phyloP scores from a whole-genome alignment of 345 rosid genomes.

The Moricandia arvensis region DNA sequence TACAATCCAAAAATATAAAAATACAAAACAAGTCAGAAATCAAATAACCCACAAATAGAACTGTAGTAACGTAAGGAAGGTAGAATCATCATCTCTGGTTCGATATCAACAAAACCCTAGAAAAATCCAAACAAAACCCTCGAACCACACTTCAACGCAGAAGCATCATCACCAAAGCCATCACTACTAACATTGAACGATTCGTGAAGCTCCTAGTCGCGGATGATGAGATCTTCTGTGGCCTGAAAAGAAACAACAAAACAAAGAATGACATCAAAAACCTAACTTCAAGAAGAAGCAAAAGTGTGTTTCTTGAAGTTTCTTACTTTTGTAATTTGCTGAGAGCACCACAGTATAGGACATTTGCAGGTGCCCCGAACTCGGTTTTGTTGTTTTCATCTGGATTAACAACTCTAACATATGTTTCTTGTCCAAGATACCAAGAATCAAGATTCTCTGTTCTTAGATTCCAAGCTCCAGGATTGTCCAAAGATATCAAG shows the following conservation, averaged over 20 bases:
- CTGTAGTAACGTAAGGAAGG: constrained; percentile 34
- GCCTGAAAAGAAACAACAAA: constrained; percentile 45
- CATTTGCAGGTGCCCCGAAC: constrained; percentile 77
- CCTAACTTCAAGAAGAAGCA: not conserved
- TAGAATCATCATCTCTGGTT: constrained; percentile 15
- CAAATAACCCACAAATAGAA: constrained; percentile 25
- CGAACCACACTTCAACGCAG: constrained; percentile 19
- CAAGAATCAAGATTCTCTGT: constrained; percentile 95
- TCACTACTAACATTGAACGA: constrained; percentile 17
- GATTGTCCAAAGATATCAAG: constrained; percentile 90
- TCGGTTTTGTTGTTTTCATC: constrained; percentile 92
- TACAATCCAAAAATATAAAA: not conserved
- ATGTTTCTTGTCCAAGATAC: constrained; percentile 99
- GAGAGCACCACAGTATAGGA: constrained; percentile 83
- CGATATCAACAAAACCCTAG: constrained; percentile 38
- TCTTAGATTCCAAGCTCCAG: constrained; percentile 95
- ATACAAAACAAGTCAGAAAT: constrained; percentile 26
- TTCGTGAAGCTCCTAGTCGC: constrained; percentile 21
- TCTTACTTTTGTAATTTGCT: constrained; percentile 71
- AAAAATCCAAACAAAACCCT: not conserved
- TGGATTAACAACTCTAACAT: constrained; percentile 84
- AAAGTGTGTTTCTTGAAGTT: not conserved
- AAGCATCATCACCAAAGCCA: constrained; percentile 31
- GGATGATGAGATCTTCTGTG: constrained; percentile 64
- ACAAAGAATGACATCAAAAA: not conserved